Evolutionary conservation across 371 early-diverging fungal species (phyloP), one percentile per base, ranked within the genome.

Genomic region (Mucor plumbeus): DNA sequence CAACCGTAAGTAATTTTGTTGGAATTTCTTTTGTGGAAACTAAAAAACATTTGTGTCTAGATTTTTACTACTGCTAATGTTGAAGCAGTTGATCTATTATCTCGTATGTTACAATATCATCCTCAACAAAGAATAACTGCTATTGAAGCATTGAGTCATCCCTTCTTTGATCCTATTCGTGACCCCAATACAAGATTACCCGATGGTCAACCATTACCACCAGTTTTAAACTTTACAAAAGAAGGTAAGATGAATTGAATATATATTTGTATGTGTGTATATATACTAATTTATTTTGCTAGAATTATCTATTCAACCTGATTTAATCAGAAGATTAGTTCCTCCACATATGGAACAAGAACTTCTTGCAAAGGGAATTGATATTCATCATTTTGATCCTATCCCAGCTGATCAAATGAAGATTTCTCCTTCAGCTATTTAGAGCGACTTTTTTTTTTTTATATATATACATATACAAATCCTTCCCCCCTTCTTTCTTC

Each of bases 101-200:
- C 88, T 31, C 89, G 87, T 58, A 88, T 99, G 70, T 79, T 99
- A 48, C 94, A 95, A 63, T 99, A 99, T 86, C 95, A 97, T 53
- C 99, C 99, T 5, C 77, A 86, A 38, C 80, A 86, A 57, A 89
- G 99, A 63, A 87, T 95, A 65, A 94, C 95, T 15, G 93, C 99
- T 19, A 87, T 95, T 69, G 94, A 97, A 80, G 95, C 97, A 19
- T 89, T 99, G 91, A 76, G 89, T 48, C 94, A 97, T 74, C 91
- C 91, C 54, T 99, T 97, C 88, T 99, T 99, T 86, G 94, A 97
- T 78, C 93, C 94, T 74, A 84, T 97, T 75, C 87, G 97, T 68
- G 82, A 88, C 58, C 92, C 94, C 11, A 91, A 86, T 55, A 93
- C 95, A 34, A 84, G 78, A 73, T 79, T 96, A 73, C 85, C 90